phyloP scores from a whole-genome alignment of 2,329 filamentous ascomycete species.

The Emergomyces pasteurianus region DNA sequence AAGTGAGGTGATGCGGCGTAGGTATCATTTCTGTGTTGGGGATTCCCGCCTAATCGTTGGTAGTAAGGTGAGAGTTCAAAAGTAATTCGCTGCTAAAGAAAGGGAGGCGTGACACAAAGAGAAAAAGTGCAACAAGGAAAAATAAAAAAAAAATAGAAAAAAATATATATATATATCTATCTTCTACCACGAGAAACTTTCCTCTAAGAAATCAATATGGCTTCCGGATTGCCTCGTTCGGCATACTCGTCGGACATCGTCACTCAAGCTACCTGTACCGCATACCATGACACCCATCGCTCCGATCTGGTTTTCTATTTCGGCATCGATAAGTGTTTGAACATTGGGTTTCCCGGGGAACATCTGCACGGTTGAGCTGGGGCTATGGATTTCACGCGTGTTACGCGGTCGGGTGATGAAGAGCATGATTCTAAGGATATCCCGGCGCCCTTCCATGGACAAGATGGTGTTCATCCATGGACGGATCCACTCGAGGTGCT shows the following conservation, averaged over 20 bases:
- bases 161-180: not conserved
- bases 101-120: not conserved
- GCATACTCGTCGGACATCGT: conserved; percentile 61
- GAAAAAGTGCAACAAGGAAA: not conserved
- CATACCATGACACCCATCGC: conserved; percentile 81
- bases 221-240: conserved; percentile 48
- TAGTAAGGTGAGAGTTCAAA: not conserved
- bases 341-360: conserved; percentile 81
- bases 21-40: not conserved
- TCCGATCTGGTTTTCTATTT: conserved; percentile 70
- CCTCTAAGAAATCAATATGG: conserved; percentile 64
- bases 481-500: conserved; percentile 85
- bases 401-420: conserved; percentile 83
- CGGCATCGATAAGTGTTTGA: conserved; percentile 63
- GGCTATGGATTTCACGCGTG: conserved; percentile 66
- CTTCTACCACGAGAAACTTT: conserved; percentile 53
- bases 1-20: not conserved
- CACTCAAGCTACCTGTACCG: conserved; percentile 60
- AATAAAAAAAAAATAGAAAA: not conserved
- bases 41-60: too few relatives aligned
- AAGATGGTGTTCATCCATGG: conserved; percentile 74
- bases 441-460: conserved; percentile 64
- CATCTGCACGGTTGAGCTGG: conserved; percentile 76
- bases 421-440: conserved; percentile 73
- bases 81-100: not conserved